Percentiles rank a stretch among this genome's conserved stretches.
Evolutionary conservation across 306 rosid genomes (phyloP).

Genomic region (Canavalia gladiata): DNA sequence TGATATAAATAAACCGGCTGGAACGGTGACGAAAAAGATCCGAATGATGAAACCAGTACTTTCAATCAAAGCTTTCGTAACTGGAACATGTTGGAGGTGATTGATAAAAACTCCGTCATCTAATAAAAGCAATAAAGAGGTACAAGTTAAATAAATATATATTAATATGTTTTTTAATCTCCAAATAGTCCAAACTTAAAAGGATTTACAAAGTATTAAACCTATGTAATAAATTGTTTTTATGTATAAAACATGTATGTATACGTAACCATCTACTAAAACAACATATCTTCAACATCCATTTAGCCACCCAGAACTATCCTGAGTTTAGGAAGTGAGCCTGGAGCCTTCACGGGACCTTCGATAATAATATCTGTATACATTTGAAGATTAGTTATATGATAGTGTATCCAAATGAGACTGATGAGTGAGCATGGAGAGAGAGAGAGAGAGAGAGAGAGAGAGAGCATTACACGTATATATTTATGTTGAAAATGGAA

Average conservation of each 20-base stretch:
- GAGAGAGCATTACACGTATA: constrained; percentile 68
- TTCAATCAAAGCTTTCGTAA: no score
- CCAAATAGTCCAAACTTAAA: no score
- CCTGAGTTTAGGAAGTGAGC: constrained; percentile 8
- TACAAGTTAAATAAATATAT: no score
- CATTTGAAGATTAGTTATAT: constrained; percentile 15
- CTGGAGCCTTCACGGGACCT: constrained; percentile 52
- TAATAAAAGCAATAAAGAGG: no score
- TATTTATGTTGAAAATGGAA: constrained; percentile 68
- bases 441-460: not conserved
- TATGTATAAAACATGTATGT: not conserved
- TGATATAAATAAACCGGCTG: no score
- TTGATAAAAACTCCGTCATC: no score
- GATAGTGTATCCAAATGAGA: not conserved
- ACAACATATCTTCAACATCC: not conserved
- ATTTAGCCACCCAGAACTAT: constrained; percentile 22
- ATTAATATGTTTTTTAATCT: no score
- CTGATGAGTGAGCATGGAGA: not conserved
- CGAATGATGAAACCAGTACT: no score
- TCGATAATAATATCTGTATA: constrained; percentile 81
- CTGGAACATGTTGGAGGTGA: no score
- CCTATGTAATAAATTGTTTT: not conserved
- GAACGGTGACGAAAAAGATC: no score
- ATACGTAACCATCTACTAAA: not conserved
- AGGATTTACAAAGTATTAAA: no score